Evolutionary conservation across 2,329 filamentous ascomycete genomes (phyloP).

Genomic region (Colletotrichum caudatum): DNA sequence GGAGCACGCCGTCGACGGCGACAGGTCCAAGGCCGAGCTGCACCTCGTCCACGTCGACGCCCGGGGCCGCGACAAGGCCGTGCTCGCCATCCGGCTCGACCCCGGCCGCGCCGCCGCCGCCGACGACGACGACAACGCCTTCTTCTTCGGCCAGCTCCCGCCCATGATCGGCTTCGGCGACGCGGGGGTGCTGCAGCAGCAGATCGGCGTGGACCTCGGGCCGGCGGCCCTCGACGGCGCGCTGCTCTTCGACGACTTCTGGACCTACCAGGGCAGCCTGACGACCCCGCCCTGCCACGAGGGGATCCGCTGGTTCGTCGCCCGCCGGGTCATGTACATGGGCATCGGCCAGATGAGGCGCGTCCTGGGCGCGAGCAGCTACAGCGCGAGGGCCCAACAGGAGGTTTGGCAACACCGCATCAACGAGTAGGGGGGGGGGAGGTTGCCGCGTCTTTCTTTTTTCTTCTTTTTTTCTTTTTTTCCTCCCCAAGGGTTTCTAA

Average conservation of each 20-base stretch:
- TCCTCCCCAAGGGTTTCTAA: not conserved
- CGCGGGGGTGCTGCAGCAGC: conserved; percentile 37
- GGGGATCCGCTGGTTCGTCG: conserved; percentile 57
- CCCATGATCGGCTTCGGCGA: conserved; percentile 54
- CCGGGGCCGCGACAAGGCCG: conserved; percentile 56
- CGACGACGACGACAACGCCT: conserved; percentile 41
- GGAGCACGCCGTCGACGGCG: conserved; percentile 60
- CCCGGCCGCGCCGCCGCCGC: conserved; percentile 52
- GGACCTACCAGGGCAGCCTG: conserved; percentile 61
- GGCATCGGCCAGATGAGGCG: conserved; percentile 61
- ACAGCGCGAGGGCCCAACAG: conserved; percentile 58
- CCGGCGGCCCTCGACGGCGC: conserved; percentile 52
- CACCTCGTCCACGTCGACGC: conserved; percentile 62
- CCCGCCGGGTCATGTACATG: conserved; percentile 50
- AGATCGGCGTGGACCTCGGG: conserved; percentile 47
- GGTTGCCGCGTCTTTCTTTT: not conserved
- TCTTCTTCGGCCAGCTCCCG: conserved; percentile 59
- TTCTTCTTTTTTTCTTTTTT: not conserved
- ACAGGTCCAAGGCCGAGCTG: conserved; percentile 59
- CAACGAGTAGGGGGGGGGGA: conserved; percentile 50
- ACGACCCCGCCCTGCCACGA: conserved; percentile 61
- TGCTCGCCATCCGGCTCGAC: conserved; percentile 61
- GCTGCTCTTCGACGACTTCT: conserved; percentile 57
- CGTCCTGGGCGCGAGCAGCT: conserved; percentile 59
- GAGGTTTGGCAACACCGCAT: conserved; percentile 61